Evolutionary conservation across 169 alveolate species (phyloP).

Genomic region (Plasmodium knowlesi): DNA sequence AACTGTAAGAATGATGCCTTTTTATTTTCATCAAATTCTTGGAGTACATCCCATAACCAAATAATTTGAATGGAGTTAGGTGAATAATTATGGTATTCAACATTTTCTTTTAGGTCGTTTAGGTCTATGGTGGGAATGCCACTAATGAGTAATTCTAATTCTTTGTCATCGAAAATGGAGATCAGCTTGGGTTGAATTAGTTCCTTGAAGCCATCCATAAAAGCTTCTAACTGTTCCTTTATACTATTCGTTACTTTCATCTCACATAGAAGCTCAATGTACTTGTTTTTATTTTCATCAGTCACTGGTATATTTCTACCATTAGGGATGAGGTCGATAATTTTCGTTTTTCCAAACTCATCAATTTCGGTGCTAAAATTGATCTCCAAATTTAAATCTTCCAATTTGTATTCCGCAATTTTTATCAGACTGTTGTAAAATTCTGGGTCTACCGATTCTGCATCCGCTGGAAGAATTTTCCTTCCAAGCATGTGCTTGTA

Average conservation of each 20-base stretch:
- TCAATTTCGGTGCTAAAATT: constrained; percentile 93
- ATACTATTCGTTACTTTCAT: constrained; percentile 95
- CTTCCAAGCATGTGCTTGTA: constrained; percentile 98
- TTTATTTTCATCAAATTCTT: constrained; percentile 92
- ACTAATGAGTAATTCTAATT: constrained; percentile 95
- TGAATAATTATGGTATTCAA: constrained; percentile 95
- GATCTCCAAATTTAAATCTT: constrained; percentile 91
- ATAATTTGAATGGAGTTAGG: constrained; percentile 89
- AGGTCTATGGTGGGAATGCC: constrained; percentile 99
- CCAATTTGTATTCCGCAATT: constrained; percentile 94
- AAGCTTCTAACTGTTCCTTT: constrained; percentile 95
- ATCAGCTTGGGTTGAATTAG: constrained; percentile 95
- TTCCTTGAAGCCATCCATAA: constrained; percentile 98
- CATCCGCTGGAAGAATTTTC: constrained; percentile 95
- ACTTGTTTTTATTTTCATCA: constrained; percentile 95
- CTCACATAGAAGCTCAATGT: constrained; percentile 95
- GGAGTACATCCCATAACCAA: constrained; percentile 96
- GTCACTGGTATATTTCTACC: constrained; percentile 94
- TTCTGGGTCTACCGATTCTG: constrained; percentile 98
- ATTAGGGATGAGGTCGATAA: constrained; percentile 95
- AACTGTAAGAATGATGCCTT: constrained; percentile 93
- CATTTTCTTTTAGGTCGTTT: constrained; percentile 95
- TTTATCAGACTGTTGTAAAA: constrained; percentile 95
- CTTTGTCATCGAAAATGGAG: constrained; percentile 95
- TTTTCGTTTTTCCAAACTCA: constrained; percentile 94